Conservation (phyloP, 495 filamentous ascomycete species). For the Penicillium ochrochloron region DNA sequence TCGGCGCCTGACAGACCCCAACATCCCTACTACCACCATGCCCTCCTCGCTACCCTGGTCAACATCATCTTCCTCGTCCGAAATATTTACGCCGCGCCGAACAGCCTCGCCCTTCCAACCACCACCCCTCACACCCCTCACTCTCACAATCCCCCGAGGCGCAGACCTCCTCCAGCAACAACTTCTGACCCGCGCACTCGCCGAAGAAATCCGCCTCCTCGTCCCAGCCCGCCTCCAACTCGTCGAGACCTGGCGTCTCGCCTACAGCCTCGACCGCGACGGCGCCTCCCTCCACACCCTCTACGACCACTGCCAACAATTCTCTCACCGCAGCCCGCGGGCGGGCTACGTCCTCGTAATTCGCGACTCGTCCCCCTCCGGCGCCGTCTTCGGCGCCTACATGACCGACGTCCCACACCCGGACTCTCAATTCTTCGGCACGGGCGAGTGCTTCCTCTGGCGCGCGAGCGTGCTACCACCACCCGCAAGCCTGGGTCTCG, state of each 20-base stretch:
- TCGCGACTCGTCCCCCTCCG: conserved; percentile 61
- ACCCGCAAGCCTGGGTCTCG: conserved; percentile 49
- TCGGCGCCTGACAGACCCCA: conserved; percentile 55
- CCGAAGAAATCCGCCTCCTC: conserved; percentile 92
- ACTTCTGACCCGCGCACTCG: conserved; percentile 72
- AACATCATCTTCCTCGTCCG: conserved; percentile 32
- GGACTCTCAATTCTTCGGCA: conserved; percentile 86
- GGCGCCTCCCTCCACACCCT: conserved; percentile 86
- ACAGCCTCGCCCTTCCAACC: conserved; percentile 65
- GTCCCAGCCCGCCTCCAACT: conserved; percentile 85
- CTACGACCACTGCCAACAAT: conserved; percentile 73
- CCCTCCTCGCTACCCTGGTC: conserved; percentile 35
- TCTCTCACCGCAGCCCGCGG: conserved; percentile 64
- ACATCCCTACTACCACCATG: conserved; percentile 28
- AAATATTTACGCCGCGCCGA: conserved; percentile 54
- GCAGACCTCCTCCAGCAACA: conserved; percentile 43
- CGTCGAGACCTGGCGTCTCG: conserved; percentile 81
- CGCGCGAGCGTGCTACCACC: conserved; percentile 67
- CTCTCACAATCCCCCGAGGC: conserved; percentile 44
- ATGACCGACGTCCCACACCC: conserved; percentile 85
- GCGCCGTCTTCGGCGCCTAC: conserved; percentile 88
- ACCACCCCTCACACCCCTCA: conserved; percentile 60
- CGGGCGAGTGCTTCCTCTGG: conserved; percentile 98
- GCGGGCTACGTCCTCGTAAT: conserved; percentile 89
- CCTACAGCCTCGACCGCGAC: conserved; percentile 91